Evolutionary conservation across 2,329 filamentous ascomycete genomes (phyloP), one percentile per base, ranked within the genome.

Genomic region (Ascochyta fabae): DNA sequence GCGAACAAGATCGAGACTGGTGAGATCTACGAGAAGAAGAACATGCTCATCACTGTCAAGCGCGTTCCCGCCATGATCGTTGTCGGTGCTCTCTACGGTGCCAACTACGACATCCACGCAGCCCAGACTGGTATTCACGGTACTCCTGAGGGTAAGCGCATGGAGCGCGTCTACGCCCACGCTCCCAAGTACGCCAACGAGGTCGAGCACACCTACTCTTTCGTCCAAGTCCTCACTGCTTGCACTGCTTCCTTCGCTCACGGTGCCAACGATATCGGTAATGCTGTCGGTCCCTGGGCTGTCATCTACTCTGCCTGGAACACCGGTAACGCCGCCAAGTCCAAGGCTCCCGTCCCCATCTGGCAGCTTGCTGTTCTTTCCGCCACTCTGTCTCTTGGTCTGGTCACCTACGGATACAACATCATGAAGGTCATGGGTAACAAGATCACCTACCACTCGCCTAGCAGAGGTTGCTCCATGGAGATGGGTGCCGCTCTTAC

Each of bases 371-470:
- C 87, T 46, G 87, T 92, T 16, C 78, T 90, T 12, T 81, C 86
- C 24, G 73, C 80, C 1, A 85, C 80, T 35, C 87, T 91, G 69
- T 90, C 83, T 42, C 38, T 72, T 19, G 89, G 89, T 64, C 81
- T 92, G 53, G 80, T 87, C 69, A 91, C 88, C 13, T 92, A 91
- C 67, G 89, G 89, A 9, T 92, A 91, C 80, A 91, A 92, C 80
- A 92, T 92, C 78, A 92, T 92, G 88, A 91, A 90, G 79, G 87
- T 90, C 75, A 91, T 92, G 88, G 89, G 89, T 48, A 92, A 92
- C 82, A 89, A 89, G 77, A 87, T 90, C 73, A 91, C 88, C 54
- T 89, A 89, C 75, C 87, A 90, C 74, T 84, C 82, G 3, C 83
- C 83, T 4, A 80, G 75, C 61, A 71, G 83, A 66, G 56, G 80